Base-by-base conservation (phyloP, 2,329 filamentous ascomycete genomes). In the Penicillium fuscoglaucum region DNA sequence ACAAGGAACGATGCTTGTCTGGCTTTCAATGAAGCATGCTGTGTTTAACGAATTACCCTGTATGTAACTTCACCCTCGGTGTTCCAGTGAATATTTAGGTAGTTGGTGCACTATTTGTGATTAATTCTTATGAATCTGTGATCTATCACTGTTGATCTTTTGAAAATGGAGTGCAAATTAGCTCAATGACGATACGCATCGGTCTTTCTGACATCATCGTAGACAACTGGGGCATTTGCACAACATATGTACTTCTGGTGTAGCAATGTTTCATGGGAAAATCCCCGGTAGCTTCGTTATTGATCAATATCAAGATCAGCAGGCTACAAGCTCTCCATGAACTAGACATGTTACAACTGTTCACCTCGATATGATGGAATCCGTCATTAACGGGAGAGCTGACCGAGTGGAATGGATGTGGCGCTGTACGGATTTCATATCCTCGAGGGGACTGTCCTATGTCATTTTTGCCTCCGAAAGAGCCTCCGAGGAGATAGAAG, bases 31-130 rank as follows among this genome's bases (percentile, higher is more conserved):
- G 40, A 57, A 46, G 47, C 54, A 57, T 57, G 24, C 24, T 66
- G 64, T 37, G 52, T 50, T 41, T 60, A 51, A 62, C 61, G 68
- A 61, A 57, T 63, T 49, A 55, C 58, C 53, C 31, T 66, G 62
- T 64, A 66, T 59, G 52, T 66, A 65, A 61, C 61, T 56, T 54
- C 59, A 55, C 57, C 60, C 35, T 57, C 53, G 57, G 63, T 63
- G 47, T 57, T 55, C 53, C 31, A 50, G 47, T 61, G 52, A 54
- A 56, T 60, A 45, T 37, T 44, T 52, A 55, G 48, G 55, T 58
- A 51, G 56, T 60, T 50, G 58, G 59, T 64, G 52, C 55, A 54
- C 39, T 29, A 50, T 40, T 51, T 65, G 63, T 64, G 53, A 55
- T 57, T 57, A 55, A 62, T 52, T 28, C 13, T 54, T 57, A 40